Base-by-base conservation (phyloP, 2,329 filamentous ascomycete species). In the Diplodia seriata region DNA sequence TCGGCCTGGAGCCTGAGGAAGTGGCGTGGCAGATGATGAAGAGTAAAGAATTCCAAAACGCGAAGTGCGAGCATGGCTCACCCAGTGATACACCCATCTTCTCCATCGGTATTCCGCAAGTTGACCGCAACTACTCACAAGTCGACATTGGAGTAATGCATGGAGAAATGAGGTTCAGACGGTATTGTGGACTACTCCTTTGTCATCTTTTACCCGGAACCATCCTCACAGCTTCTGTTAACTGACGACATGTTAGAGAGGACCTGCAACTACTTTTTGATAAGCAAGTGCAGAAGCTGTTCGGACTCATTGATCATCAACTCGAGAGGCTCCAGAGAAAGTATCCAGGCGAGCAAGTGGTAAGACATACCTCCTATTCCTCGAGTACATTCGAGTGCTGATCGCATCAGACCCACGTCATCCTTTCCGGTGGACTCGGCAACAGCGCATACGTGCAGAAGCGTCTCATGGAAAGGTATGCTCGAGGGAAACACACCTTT, bases 341-440 rank as follows among this genome's bases (percentile, higher is more conserved):
- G 49, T 72, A 72, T 23, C 72, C 77, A 0, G 62, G 64, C 8
- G 75, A 78, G 53, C 71, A 72, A 55, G 75, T 80, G 9, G 55
- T 66, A 43, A 62, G 59, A 73, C 23, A 47, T 15, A 33, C 54
- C 36, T 9, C 11, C 62, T 7, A 1, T 3, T 23, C 7, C 14
- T 3, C 26, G 31, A 31, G 8, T 50, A 29, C 15, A 7, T 26
- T 4, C 26, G 15, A 54, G 20, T 7, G 40, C 31, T 54, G 20
- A 68, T 20, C 1, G 3, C 14, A 6, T 15, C 5, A 40, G 53
- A 69, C 72, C 0, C 75, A 81, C 68, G 73, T 83, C 1, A 76
- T 83, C 0, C 74, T 83, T 1, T 81, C 78, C 5, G 81, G 81
- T 5, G 81, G 81, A 1, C 72, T 83, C 0, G 79, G 81, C 11